These are phyloP conservation scores for Xanthoceras sorbifolium DNA, from an alignment of 345 rosid species.

Conservation along the genomic window DNA sequence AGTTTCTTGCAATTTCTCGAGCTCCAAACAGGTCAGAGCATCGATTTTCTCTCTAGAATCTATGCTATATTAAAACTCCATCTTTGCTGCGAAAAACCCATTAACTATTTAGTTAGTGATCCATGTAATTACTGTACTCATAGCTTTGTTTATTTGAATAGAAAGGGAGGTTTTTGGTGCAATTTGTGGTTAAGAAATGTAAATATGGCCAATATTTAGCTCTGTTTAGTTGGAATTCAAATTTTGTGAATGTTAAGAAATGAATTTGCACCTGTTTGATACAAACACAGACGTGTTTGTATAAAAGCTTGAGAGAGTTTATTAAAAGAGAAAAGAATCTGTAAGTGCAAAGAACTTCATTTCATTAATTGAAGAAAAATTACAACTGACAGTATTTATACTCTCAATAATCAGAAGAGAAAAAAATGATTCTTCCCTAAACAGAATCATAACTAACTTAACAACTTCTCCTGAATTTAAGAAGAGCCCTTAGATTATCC, in stretches of 20 bases:
- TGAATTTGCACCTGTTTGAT: no score
- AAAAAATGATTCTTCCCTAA: no score
- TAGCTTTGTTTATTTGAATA: constrained; percentile 11
- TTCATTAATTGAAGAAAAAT: no score
- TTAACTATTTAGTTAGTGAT: constrained; percentile 13
- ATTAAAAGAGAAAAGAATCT: no score
- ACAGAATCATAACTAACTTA: no score
- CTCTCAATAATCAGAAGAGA: no score
- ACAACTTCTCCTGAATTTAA: no score
- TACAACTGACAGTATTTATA: no score
- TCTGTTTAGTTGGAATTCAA: constrained; percentile 9
- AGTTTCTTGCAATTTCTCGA: constrained; percentile 20
- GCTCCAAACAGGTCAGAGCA: constrained; percentile 37
- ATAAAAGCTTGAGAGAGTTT: no score
- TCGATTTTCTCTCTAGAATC: constrained; percentile 19
- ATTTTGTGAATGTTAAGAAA: constrained; percentile 12
- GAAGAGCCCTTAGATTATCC: no score
- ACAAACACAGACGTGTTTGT: no score
- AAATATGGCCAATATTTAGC: not conserved
- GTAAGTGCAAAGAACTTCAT: no score
- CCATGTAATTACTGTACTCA: constrained; percentile 4
- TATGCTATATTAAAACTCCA: constrained; percentile 13
- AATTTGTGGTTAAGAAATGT: not conserved
- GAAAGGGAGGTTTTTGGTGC: constrained; percentile 7
- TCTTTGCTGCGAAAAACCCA: constrained; percentile 1